Evolutionary conservation across 352 stramenopile genomes (phyloP).

Genomic region (Phytophthora syringae): DNA sequence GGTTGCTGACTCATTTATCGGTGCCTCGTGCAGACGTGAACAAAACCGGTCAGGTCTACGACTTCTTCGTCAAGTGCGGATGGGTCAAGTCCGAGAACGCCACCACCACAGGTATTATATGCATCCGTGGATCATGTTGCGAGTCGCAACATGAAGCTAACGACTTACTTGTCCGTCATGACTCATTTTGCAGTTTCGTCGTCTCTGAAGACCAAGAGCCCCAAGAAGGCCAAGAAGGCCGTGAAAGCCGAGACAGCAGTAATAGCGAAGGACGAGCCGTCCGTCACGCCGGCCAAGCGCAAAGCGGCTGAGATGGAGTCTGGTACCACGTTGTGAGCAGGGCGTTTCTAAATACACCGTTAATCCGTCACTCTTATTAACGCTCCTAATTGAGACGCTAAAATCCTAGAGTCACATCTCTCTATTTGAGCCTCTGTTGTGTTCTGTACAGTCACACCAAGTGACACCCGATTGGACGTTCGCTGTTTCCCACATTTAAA

Average conservation of each 20-base stretch:
- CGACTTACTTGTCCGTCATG: constrained; percentile 5
- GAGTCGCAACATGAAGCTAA: background rate
- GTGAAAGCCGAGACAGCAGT: constrained; percentile 3
- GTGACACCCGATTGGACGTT: too few species aligned
- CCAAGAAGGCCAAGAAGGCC: constrained; percentile 29
- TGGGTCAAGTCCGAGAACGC: constrained; percentile 80
- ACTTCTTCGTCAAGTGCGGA: constrained; percentile 91
- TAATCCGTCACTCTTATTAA: too few species aligned
- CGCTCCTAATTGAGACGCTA: too few species aligned
- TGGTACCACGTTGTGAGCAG: constrained; percentile 27
- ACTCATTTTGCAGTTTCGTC: constrained; percentile 40
- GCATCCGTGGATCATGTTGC: constrained; percentile 5
- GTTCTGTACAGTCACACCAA: too few species aligned
- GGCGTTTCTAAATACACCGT: constrained; percentile 21
- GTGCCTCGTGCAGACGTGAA: constrained; percentile 66
- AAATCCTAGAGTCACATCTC: background rate
- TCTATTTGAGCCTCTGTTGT: too few species aligned
- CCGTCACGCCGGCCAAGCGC: constrained; percentile 50
- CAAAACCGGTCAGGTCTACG: constrained; percentile 88
- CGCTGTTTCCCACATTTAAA: too few species aligned
- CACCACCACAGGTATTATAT: constrained; percentile 61
- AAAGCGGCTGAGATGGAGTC: constrained; percentile 59
- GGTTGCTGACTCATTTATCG: constrained; percentile 23
- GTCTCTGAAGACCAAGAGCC: constrained; percentile 36
- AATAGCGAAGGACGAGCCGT: constrained; percentile 27